A percentile compares a stretch with the other conserved stretches of the same genome.
Evolutionary conservation across 2,329 filamentous ascomycete species (phyloP).

Genomic region (Hypocreales sp.): DNA sequence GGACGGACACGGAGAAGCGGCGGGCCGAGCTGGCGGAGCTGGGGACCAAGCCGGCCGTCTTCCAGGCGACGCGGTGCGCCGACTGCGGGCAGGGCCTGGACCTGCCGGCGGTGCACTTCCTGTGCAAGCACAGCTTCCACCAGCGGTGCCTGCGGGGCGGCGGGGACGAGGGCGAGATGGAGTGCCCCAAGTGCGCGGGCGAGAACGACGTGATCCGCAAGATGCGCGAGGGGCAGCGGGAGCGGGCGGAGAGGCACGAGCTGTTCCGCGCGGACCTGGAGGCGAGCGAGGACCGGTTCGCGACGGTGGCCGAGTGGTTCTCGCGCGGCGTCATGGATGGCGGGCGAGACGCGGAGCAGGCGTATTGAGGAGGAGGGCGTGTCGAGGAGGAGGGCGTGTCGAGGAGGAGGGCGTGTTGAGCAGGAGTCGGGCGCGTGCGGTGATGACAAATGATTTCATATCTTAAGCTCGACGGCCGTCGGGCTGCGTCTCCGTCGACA

Average conservation of each 20-base stretch:
- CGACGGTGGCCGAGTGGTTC: conserved; percentile 89
- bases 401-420: no score
- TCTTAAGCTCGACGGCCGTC: no score
- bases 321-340: conserved; percentile 76
- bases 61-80: conserved; percentile 79
- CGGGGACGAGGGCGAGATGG: conserved; percentile 44
- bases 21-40: conserved; percentile 66
- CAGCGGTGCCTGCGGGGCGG: conserved; percentile 58
- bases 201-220: conserved; percentile 81
- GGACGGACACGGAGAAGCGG: conserved; percentile 67
- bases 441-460: no score
- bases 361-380: no score
- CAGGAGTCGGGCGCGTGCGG: no score
- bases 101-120: conserved; percentile 81
- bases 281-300: conserved; percentile 67
- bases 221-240: conserved; percentile 72
- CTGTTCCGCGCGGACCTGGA: conserved; percentile 71
- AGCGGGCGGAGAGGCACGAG: conserved; percentile 76
- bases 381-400: no score
- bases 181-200: conserved; percentile 74
- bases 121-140: conserved; percentile 96
- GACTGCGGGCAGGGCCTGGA: conserved; percentile 68
- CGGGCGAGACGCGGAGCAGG: no score
- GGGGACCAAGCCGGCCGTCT: conserved; percentile 65
- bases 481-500: no score